A percentile compares a stretch with the other conserved stretches of the same genome.
Conservation (phyloP, 345 rosid species). For the Aethionema arabicum region DNA sequence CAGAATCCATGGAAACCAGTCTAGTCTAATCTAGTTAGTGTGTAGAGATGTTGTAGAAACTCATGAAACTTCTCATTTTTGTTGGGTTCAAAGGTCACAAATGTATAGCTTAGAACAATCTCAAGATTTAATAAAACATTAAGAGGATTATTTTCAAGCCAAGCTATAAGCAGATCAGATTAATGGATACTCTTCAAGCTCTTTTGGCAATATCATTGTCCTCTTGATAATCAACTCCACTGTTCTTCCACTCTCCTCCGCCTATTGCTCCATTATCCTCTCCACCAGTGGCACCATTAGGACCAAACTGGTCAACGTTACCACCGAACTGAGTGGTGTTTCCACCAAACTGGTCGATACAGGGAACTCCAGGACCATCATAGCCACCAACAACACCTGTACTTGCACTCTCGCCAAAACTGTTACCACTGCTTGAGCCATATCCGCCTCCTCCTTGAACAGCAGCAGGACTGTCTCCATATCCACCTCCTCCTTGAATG, state of each 20-base stretch:
- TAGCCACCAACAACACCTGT: conserved; percentile 38
- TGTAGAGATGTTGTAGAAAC: conserved; percentile 10
- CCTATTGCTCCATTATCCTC: conserved; percentile 34
- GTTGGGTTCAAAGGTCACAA: not conserved
- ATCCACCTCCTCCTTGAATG: conserved; percentile 15
- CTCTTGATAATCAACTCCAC: conserved; percentile 36
- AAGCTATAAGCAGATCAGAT: conserved; percentile 22
- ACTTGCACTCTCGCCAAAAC: conserved; percentile 32
- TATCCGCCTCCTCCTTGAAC: conserved; percentile 22
- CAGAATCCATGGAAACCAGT: conserved; percentile 4
- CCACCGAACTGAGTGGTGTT: conserved; percentile 33
- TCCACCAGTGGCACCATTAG: conserved; percentile 24
- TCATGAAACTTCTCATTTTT: conserved; percentile 1
- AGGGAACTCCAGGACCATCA: conserved; percentile 36
- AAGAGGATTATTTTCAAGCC: conserved; percentile 21
- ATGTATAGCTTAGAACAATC: conserved; percentile 23
- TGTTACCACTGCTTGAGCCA: conserved; percentile 1
- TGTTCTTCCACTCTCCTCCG: conserved; percentile 27
- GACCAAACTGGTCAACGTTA: conserved; percentile 33
- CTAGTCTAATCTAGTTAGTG: conserved; percentile 12
- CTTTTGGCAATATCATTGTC: conserved; percentile 62
- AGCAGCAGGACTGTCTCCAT: conserved; percentile 25
- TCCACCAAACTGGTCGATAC: conserved; percentile 32
- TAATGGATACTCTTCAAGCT: conserved; percentile 44
- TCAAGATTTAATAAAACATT: conserved; percentile 14